Base-by-base conservation (phyloP, 225 moss, liverwort and hornwort species). In the Rhytidiadelphus loreus region DNA sequence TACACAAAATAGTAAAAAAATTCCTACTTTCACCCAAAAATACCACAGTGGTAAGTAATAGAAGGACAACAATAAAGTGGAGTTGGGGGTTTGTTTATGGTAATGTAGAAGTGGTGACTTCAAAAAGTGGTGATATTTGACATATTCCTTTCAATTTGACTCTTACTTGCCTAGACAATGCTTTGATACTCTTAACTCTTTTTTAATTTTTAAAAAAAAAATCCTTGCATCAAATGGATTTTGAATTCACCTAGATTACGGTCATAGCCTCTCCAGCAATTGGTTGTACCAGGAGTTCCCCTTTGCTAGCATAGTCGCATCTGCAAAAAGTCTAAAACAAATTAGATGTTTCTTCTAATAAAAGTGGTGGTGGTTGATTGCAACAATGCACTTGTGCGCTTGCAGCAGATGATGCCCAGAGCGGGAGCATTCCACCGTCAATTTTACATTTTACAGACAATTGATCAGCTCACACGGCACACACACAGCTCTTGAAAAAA, bases 1-100 rank as follows among this genome's bases (percentile, higher is more conserved):
- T 50, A 50, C 2, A 32, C 7, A 50, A 7, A 50, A 32, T 19
- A 20, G 3, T 30, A 29, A 48, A 68, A 19, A 1, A 1, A 0
- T 48, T 30, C 3, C 4, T 20, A 5, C 50, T 32, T 74, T 12
- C 48, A 9, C 1, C 4, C 4, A 0, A 0, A 50, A 50, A 21
- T 48, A 48, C 7, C 13, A 33, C 12, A 33, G 2, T 8, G 41
- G 2, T 46, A 12, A 33, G 12, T 30, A 33, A 32, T 44, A 33
- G 12, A 75, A 75, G 52, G 8, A 52, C 52, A 52, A 50, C 7
- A 48, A 21, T 6, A 32, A 50, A 3, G 5, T 32, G 0, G 7
- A 69, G 3, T 69, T 39, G 69, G 13, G 13, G 24, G 0, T 39
- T 3, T 26, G 26, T 25, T 70, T 41, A 71, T 26, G 5, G 14